Conservation (phyloP, 768 basidiomycete genomes). For the Lenzites betulinus region DNA sequence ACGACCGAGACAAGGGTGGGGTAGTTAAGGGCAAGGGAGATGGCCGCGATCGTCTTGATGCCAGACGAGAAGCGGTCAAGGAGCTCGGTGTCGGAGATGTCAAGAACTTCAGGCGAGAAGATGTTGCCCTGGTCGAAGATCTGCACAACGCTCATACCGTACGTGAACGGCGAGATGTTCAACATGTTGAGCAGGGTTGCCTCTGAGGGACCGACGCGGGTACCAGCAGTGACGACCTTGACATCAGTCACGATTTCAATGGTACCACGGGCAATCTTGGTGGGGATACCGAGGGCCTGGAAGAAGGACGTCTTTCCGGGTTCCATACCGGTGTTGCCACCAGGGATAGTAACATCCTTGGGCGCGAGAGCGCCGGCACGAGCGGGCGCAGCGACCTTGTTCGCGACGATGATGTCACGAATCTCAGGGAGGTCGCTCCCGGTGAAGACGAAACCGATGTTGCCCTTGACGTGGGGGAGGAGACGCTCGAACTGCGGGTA, state of each 20-base stretch:
- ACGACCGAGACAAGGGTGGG: slow-evolving; percentile 92
- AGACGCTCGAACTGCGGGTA: slow-evolving; percentile 94
- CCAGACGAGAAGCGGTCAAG: slow-evolving; percentile 90
- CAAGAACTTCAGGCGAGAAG: slow-evolving; percentile 89
- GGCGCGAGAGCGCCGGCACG: slow-evolving; percentile 97
- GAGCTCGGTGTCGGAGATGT: slow-evolving; percentile 90
- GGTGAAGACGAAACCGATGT: slow-evolving; percentile 99
- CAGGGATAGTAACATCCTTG: slow-evolving; percentile 88
- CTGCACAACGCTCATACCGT: slow-evolving; percentile 98
- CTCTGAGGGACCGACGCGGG: slow-evolving; percentile 95
- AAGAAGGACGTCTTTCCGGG: slow-evolving; percentile 99
- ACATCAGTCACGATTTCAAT: slow-evolving; percentile 99
- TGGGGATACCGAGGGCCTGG: slow-evolving; percentile 99
- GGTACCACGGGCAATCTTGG: slow-evolving; percentile 99
- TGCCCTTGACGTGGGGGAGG: slow-evolving; percentile 93
- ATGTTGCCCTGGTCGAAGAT: slow-evolving; percentile 94
- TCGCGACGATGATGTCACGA: slow-evolving; percentile 89
- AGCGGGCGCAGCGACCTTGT: slow-evolving; percentile 98
- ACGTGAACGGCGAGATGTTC: slow-evolving; percentile 99
- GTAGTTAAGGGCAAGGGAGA: slow-evolving; percentile 95
- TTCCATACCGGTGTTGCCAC: slow-evolving; percentile 99
- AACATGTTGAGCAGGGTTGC: slow-evolving; percentile 99
- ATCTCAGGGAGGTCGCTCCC: slow-evolving; percentile 89
- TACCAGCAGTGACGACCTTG: slow-evolving; percentile 90
- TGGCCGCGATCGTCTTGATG: slow-evolving; percentile 92